phyloP scores from a whole-genome alignment of 257 asterid species.

The Lavandula angustifolia region DNA sequence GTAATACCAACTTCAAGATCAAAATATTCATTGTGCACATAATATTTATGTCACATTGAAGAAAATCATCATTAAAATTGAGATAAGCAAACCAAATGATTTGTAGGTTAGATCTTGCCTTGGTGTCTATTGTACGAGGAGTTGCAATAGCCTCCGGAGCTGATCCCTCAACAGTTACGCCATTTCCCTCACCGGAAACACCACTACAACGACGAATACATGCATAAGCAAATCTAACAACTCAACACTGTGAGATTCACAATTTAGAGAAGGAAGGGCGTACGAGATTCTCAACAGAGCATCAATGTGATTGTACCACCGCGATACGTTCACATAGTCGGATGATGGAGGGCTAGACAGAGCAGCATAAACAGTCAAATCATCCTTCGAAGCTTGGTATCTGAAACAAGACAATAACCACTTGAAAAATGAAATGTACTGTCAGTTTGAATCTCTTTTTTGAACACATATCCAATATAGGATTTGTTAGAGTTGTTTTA shows the following conservation, averaged over 20 bases:
- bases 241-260: neutral
- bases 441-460: neutral
- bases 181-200: conserved; percentile 68
- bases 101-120: conserved; percentile 38
- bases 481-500: too few relatives aligned
- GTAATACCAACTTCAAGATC: neutral
- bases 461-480: neutral
- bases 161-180: conserved; percentile 58
- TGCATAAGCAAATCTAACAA: neutral
- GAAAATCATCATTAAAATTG: neutral
- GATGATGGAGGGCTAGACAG: conserved; percentile 62
- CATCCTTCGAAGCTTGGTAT: conserved; percentile 88
- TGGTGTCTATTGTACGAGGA: conserved; percentile 58
- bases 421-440: neutral
- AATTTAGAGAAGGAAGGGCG: conserved; percentile 16
- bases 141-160: conserved; percentile 60
- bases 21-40: neutral
- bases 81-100: neutral
- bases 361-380: conserved; percentile 60
- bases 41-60: neutral
- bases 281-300: conserved; percentile 62
- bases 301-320: conserved; percentile 64
- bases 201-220: conserved; percentile 49
- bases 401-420: conserved; percentile 38
- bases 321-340: conserved; percentile 54